Conservation (phyloP, 2,329 filamentous ascomycete genomes). For the Dissoconium aciculare region DNA sequence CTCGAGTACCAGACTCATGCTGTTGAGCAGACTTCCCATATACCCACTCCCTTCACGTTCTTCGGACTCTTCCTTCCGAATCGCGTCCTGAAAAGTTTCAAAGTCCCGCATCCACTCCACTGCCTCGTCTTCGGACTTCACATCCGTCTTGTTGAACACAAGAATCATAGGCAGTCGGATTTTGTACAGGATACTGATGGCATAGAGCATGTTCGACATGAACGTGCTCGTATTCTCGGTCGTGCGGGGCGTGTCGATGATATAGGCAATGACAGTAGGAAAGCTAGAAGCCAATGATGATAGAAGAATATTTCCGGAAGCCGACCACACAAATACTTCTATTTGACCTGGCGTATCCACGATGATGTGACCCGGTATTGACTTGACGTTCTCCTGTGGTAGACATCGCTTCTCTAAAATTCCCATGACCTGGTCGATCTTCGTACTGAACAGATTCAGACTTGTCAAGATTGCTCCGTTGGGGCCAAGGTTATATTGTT, state of each 20-base stretch:
- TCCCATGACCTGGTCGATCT: slow-evolving; percentile 85
- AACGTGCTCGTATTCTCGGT: slow-evolving; percentile 90
- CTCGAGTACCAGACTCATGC: slow-evolving; percentile 93
- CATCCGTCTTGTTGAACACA: slow-evolving; percentile 98
- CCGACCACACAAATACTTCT: slow-evolving; percentile 97
- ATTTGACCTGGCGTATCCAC: slow-evolving; percentile 96
- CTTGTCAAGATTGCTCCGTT: slow-evolving; percentile 95
- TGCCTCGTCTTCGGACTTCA: slow-evolving; percentile 75
- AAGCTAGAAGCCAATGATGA: slow-evolving; percentile 87
- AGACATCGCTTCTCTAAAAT: slow-evolving; percentile 69
- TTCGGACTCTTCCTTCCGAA: slow-evolving; percentile 62
- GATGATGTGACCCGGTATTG: slow-evolving; percentile 62
- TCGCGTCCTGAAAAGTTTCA: slow-evolving; percentile 79
- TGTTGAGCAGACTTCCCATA: slow-evolving; percentile 90
- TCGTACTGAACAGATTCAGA: slow-evolving; percentile 91
- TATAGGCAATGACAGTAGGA: slow-evolving; percentile 90
- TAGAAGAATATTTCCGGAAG: slow-evolving; percentile 82
- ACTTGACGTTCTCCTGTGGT: slow-evolving; percentile 29
- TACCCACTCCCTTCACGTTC: slow-evolving; percentile 73
- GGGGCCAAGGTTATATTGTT: slow-evolving; percentile 91
- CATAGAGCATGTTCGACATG: slow-evolving; percentile 99
- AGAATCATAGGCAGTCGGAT: slow-evolving; percentile 97
- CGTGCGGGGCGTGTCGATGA: slow-evolving; percentile 92
- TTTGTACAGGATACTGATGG: slow-evolving; percentile 96
- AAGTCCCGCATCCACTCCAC: slow-evolving; percentile 99